These are phyloP conservation scores for Diplosphaera chodatii DNA, from an alignment of 139 green algal species.

Conservation along the genomic window DNA sequence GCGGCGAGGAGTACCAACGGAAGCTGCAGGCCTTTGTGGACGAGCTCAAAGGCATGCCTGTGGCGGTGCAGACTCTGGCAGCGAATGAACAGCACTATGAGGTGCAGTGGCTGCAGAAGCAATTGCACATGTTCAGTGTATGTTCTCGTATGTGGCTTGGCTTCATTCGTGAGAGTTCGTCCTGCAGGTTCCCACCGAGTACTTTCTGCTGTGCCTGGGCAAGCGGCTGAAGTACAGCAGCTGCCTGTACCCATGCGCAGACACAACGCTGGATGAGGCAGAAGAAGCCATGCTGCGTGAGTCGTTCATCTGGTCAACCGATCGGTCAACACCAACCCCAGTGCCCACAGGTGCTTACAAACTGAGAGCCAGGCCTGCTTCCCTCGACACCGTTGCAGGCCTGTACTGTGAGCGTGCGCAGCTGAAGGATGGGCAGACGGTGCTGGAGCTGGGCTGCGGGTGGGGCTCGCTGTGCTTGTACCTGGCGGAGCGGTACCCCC, in stretches of 20 bases:
- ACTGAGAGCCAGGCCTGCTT: not conserved
- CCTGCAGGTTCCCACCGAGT: slow-evolving; percentile 84
- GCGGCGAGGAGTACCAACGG: slow-evolving; percentile 6
- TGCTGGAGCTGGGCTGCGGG: slow-evolving; percentile 96
- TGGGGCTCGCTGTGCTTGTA: slow-evolving; percentile 78
- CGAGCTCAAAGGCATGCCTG: slow-evolving; percentile 67
- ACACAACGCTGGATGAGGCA: slow-evolving; percentile 67
- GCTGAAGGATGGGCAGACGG: slow-evolving; percentile 65
- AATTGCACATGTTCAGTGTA: not conserved
- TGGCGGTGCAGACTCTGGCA: slow-evolving; percentile 75
- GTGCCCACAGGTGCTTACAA: not conserved
- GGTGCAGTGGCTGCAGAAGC: slow-evolving; percentile 19
- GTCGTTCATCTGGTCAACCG: too few species aligned
- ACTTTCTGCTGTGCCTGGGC: slow-evolving; percentile 84
- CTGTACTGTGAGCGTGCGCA: slow-evolving; percentile 74
- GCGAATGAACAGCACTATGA: slow-evolving; percentile 95
- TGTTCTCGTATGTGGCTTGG: too few species aligned
- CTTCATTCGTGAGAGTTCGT: too few species aligned
- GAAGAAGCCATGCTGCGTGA: slow-evolving; percentile 88
- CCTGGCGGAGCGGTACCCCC: not conserved
- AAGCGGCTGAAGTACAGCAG: slow-evolving; percentile 88
- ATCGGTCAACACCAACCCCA: too few species aligned
- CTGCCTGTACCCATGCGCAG: slow-evolving; percentile 67
- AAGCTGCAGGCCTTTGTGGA: slow-evolving; percentile 55
- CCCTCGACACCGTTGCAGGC: too few species aligned